Percentiles rank a stretch among this genome's conserved stretches.
These are phyloP conservation scores for Calonectria multiphialidica DNA, from an alignment of 2,329 filamentous ascomycete genomes.

Conservation along the genomic window DNA sequence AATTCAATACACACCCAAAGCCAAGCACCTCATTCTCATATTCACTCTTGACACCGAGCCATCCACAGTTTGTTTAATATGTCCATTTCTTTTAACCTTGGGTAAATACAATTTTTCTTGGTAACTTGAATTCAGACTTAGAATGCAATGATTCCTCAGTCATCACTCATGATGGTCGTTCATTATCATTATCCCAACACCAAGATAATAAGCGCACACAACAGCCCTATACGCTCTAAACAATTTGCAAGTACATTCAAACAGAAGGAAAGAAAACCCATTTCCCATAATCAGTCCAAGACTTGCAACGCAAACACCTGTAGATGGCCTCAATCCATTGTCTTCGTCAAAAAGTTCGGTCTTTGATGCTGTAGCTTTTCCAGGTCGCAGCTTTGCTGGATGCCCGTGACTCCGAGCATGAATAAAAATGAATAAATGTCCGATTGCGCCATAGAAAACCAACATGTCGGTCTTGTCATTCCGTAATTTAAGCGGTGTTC, in stretches of 20 bases:
- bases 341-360: slow-evolving; percentile 37
- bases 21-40: neutral
- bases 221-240: neutral
- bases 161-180: slow-evolving; percentile 49
- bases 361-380: slow-evolving; percentile 36
- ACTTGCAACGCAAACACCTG: slow-evolving; percentile 31
- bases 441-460: slow-evolving; percentile 30
- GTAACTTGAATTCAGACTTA: slow-evolving; percentile 43
- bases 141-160: slow-evolving; percentile 44
- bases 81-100: slow-evolving; percentile 16
- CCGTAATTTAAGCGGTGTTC: slow-evolving; percentile 42
- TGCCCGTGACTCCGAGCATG: slow-evolving; percentile 33
- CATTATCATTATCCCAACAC: slow-evolving; percentile 49
- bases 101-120: slow-evolving; percentile 14
- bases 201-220: slow-evolving; percentile 29
- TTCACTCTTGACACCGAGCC: neutral
- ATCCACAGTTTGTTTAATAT: neutral
- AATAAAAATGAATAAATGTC: slow-evolving; percentile 26
- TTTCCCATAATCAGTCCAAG: slow-evolving; percentile 30
- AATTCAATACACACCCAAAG: neutral
- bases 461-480: slow-evolving; percentile 11
- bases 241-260: slow-evolving; percentile 23
- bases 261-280: slow-evolving; percentile 20
- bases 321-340: slow-evolving; percentile 25
- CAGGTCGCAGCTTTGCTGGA: slow-evolving; percentile 22